Evolutionary conservation across 495 filamentous ascomycete genomes (phyloP), one percentile per base, ranked within the genome.

Genomic region (Hypoxylon subgilvum): DNA sequence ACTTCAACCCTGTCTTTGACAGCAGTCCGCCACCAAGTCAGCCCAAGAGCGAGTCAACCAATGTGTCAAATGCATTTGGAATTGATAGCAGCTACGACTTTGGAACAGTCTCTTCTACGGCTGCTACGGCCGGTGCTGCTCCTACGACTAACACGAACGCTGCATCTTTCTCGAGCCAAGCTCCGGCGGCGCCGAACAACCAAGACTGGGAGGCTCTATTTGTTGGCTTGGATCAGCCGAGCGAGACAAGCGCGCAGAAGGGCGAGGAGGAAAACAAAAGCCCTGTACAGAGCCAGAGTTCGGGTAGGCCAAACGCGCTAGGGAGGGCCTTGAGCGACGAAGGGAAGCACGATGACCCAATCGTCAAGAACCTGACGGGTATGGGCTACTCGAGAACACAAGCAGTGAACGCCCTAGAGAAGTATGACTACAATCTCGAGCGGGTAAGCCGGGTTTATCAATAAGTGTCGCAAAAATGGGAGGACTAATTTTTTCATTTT

Each of bases 141-240:
- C 81, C 83, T 31, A 74, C 80, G 34, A 60, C 71, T n/a, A 73
- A 69, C 35, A 54, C 73, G 25, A 65, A 46, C 39, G 60, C 30
- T 35, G 69, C 41, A 46, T 72, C 59, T 40, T 72, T 43, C 52
- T 72, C 61, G 34, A 64, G 70, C 17, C 73, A 72, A 63, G 57
- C 42, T 27, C 34, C 69, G 16, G 38, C 62, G 17, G 60, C 69
- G n/a, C 58, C 72, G 0, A 76, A 79, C 35, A 73, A 80, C 9
- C 88, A 96, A 59, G 93, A 97, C 65, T 98, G 94, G 94, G 94
- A 97, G 59, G 88, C 91, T 16, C 91, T 98, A 19, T 97, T 97
- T 69, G 89, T 91, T 2, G 85, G 88, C 23, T 74, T 95, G 4
- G 88, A 92, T 30, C 76, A 77, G 0, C 71, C 82, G 19, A 79